phyloP scores from a whole-genome alignment of 805 yeast species.

The Saccharomycopsis fibuligera region DNA sequence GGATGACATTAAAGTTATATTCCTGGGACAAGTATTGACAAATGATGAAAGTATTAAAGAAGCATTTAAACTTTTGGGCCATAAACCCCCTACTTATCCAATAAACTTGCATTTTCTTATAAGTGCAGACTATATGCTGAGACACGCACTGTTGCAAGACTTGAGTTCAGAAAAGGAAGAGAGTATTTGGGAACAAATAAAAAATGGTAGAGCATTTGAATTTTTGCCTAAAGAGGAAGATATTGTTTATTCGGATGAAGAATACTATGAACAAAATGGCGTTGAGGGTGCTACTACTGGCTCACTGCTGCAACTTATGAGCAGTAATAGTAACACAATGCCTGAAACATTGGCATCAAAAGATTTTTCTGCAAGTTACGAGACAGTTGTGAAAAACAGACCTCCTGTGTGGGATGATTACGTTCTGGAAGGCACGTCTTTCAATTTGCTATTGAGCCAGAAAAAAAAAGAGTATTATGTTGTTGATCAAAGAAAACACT shows the following conservation, averaged over 20 bases:
- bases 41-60: constrained; percentile 23
- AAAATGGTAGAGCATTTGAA: constrained; percentile 26
- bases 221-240: constrained; percentile 25
- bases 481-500: neutral
- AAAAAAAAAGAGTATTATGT: neutral
- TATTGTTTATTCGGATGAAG: neutral
- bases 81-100: neutral
- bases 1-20: constrained; percentile 25
- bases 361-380: too few species aligned
- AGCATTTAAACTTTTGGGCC: constrained; percentile 11
- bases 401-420: neutral
- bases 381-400: too few species aligned
- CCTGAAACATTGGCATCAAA: too few species aligned
- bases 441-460: constrained; percentile 4
- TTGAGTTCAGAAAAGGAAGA: constrained; percentile 18
- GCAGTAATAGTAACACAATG: too few species aligned
- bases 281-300: too few species aligned
- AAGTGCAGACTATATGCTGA: neutral
- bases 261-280: too few species aligned
- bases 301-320: too few species aligned
- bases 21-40: constrained; percentile 24
- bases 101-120: constrained; percentile 2
- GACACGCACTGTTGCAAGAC: neutral
- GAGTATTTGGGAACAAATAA: constrained; percentile 27
- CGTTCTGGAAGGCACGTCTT: constrained; percentile 24